phyloP scores from a whole-genome alignment of 305 asterid genomes.

The Petunia hybrid region DNA sequence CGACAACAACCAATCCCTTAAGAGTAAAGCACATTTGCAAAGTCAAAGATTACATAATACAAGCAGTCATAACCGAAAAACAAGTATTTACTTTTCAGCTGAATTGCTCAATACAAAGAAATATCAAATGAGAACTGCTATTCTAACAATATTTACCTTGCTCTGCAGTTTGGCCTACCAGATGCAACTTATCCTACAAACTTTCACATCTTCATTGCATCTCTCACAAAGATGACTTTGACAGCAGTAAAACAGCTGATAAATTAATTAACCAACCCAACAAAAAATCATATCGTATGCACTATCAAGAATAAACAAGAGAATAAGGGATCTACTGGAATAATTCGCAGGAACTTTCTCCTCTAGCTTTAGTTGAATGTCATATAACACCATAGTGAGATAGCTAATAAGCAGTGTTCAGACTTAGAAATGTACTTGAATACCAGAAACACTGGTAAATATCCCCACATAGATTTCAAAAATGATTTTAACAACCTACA shows the following conservation, averaged over 20 bases:
- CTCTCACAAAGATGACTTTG: background rate
- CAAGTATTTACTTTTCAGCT: background rate
- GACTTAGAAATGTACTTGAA: conserved; percentile 13
- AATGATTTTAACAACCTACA: background rate
- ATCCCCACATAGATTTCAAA: conserved; percentile 9
- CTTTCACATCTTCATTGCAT: background rate
- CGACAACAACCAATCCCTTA: too few relatives aligned
- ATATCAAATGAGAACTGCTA: background rate
- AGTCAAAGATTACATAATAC: too few relatives aligned
- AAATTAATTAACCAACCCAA: background rate
- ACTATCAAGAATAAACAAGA: background rate
- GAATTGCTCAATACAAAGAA: background rate
- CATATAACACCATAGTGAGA: conserved; percentile 18
- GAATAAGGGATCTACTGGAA: background rate
- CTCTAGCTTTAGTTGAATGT: conserved; percentile 6
- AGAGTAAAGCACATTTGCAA: too few relatives aligned
- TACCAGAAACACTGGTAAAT: background rate
- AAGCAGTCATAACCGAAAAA: too few relatives aligned
- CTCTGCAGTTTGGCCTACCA: background rate
- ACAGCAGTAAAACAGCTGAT: background rate
- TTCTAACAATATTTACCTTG: background rate
- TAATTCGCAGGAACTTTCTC: conserved; percentile 22
- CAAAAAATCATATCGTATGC: conserved; percentile 6
- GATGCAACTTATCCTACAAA: background rate
- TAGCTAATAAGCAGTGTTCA: background rate